These are phyloP conservation scores for Diaporthe ampelina DNA, from an alignment of 2,329 filamentous ascomycete species.

Conservation along the genomic window DNA sequence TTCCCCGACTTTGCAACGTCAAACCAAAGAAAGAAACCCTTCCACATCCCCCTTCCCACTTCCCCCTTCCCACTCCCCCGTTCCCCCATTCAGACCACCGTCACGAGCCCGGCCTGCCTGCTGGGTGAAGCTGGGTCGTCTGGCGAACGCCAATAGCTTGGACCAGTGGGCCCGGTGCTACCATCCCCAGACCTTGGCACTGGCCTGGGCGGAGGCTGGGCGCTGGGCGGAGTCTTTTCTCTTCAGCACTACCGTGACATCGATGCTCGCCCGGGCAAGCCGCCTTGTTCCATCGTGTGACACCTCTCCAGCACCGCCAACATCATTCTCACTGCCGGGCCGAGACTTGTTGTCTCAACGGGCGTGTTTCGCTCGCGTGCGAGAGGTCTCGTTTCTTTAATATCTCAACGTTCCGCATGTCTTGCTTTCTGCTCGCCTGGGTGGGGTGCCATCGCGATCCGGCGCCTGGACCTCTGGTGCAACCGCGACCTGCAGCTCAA, in stretches of 20 bases:
- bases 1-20: neutral
- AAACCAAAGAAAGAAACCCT: neutral
- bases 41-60: too few relatives aligned
- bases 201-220: constrained; percentile 24
- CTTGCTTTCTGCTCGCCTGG: neutral
- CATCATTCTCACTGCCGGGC: neutral
- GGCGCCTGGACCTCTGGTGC: neutral
- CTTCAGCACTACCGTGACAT: constrained; percentile 13
- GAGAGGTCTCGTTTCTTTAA: constrained; percentile 1
- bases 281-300: constrained; percentile 18
- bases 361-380: constrained; percentile 8
- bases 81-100: neutral
- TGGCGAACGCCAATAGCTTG: neutral
- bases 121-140: neutral
- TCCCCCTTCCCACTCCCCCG: neutral
- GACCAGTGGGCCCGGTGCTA: neutral
- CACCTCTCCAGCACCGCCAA: neutral
- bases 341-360: constrained; percentile 4
- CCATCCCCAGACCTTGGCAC: constrained; percentile 8
- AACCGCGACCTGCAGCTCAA: neutral
- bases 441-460: too few relatives aligned
- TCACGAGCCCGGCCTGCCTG: constrained; percentile 5
- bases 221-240: neutral
- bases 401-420: neutral
- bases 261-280: neutral